Percentiles rank a stretch among this genome's conserved stretches.
Conservation (phyloP, 768 basidiomycete species). For the Chalciporus piperatus region DNA sequence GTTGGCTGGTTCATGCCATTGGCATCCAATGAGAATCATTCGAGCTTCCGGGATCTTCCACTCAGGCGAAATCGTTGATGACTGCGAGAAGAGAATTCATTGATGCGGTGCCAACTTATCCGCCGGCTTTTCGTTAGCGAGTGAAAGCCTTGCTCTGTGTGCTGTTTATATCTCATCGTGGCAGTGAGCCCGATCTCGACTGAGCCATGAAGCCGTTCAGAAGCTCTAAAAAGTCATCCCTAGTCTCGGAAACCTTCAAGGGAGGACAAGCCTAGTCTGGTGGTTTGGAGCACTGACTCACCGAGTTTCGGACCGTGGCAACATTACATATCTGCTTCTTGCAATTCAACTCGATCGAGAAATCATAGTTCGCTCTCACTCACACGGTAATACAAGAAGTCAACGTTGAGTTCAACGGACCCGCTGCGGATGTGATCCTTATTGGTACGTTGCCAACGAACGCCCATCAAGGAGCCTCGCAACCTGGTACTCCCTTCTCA, state of each 20-base stretch:
- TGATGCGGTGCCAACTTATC: not conserved
- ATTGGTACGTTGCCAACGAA: not conserved
- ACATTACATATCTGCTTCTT: not conserved
- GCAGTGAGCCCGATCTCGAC: not conserved
- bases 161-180: not conserved
- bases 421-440: conserved; percentile 6
- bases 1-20: not conserved
- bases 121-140: not conserved
- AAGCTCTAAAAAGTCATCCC: too few relatives aligned
- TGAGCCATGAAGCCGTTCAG: not conserved
- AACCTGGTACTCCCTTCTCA: conserved; percentile 8
- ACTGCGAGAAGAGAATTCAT: not conserved
- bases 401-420: not conserved
- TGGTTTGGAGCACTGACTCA: not conserved
- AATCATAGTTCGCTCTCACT: not conserved
- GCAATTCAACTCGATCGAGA: not conserved
- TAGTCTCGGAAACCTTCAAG: not conserved
- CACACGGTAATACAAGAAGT: not conserved
- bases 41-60: not conserved
- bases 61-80: not conserved
- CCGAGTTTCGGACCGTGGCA: not conserved
- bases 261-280: not conserved
- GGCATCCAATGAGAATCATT: not conserved
- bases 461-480: conserved; percentile 7
- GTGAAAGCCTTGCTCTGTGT: not conserved